Conservation (phyloP, 768 basidiomycete genomes). For the Naematelia encephala region DNA sequence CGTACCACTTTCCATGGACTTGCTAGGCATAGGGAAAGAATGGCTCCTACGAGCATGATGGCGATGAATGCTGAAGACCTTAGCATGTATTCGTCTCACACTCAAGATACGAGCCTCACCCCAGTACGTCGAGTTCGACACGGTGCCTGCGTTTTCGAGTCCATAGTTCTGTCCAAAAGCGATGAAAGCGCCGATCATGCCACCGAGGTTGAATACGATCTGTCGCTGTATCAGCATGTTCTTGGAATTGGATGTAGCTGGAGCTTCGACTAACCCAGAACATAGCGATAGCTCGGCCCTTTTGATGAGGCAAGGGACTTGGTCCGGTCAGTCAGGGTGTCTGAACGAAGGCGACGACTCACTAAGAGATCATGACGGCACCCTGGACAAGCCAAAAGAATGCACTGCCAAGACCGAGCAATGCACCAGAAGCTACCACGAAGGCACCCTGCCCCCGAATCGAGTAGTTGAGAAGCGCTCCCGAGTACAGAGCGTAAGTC, state of each 20-base stretch:
- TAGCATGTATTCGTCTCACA: too few species aligned
- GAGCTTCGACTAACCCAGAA: slow-evolving; percentile 11
- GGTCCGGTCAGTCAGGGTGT: too few species aligned
- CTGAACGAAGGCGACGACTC: too few species aligned
- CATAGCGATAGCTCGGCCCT: slow-evolving; percentile 7
- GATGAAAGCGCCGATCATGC: slow-evolving; percentile 5
- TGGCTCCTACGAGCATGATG: slow-evolving; percentile 8
- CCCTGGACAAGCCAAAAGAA: slow-evolving; percentile 9
- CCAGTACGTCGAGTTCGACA: slow-evolving; percentile 5
- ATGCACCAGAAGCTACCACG: slow-evolving; percentile 7
- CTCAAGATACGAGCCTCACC: too few species aligned
- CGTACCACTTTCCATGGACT: slow-evolving; percentile 1
- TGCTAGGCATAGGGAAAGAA: background rate
- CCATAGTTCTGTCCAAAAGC: slow-evolving; percentile 5
- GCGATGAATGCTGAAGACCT: slow-evolving; percentile 8
- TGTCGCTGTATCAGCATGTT: too few species aligned
- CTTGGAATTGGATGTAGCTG: too few species aligned
- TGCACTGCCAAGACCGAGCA: slow-evolving; percentile 5
- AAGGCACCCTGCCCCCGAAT: background rate
- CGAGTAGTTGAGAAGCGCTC: slow-evolving; percentile 4
- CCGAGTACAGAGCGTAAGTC: slow-evolving; percentile 8
- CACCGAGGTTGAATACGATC: slow-evolving; percentile 10
- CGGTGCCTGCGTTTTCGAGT: slow-evolving; percentile 1
- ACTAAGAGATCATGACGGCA: too few species aligned
- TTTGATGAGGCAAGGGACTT: slow-evolving; percentile 8